Percentiles rank a stretch among this genome's conserved stretches.
Conservation (phyloP, 163 green algal genomes). For the Scenedesmus sp. region DNA sequence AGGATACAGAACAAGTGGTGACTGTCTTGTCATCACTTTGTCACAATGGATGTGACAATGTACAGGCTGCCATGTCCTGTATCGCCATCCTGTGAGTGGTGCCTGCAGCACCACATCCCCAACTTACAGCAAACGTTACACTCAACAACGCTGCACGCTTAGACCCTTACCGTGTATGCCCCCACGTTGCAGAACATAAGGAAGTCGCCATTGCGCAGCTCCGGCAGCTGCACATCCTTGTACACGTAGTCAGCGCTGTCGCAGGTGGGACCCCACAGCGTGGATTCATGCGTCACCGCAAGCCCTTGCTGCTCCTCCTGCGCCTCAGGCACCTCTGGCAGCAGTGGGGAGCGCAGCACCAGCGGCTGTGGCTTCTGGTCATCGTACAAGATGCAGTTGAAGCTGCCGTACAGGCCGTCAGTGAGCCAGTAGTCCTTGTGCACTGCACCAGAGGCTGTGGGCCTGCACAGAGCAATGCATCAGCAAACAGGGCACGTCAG, state of each 20-base stretch:
- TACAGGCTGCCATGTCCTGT: too few species aligned
- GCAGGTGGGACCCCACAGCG: constrained; percentile 98
- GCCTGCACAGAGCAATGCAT: not conserved
- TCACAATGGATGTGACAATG: too few species aligned
- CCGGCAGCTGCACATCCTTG: constrained; percentile 81
- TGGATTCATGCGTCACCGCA: constrained; percentile 67
- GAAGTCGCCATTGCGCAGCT: constrained; percentile 95
- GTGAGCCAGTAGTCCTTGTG: constrained; percentile 85
- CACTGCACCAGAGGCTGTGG: constrained; percentile 7
- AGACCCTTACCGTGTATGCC: constrained; percentile 85
- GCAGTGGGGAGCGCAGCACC: constrained; percentile 67
- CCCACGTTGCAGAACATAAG: constrained; percentile 93
- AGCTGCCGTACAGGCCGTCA: constrained; percentile 89
- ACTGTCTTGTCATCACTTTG: too few species aligned
- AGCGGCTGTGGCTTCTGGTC: constrained; percentile 65
- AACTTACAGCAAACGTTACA: not conserved
- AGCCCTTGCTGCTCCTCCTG: constrained; percentile 45
- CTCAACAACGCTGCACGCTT: not conserved
- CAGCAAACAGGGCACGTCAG: not conserved
- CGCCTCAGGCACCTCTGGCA: constrained; percentile 52
- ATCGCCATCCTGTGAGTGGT: too few species aligned
- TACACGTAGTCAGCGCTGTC: constrained; percentile 92
- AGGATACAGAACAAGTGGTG: too few species aligned
- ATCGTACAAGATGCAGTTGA: constrained; percentile 76
- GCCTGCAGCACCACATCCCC: not conserved